Conservation (phyloP, 306 rosid genomes). For the Vicia sativa region DNA sequence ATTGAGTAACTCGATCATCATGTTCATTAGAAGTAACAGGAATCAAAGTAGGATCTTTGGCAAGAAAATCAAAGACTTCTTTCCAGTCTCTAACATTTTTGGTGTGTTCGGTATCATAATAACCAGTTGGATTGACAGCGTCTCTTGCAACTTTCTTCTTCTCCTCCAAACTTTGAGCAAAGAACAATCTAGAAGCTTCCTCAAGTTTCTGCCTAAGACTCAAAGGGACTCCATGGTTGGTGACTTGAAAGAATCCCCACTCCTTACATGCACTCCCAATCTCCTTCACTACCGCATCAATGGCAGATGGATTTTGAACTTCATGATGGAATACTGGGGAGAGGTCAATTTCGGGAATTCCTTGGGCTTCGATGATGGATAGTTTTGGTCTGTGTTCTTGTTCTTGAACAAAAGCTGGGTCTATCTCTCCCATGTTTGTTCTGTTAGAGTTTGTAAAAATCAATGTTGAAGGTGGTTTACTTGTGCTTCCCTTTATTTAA, state of each 20-base stretch:
- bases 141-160: constrained; percentile 53
- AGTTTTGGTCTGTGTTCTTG: constrained; percentile 54
- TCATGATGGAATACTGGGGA: constrained; percentile 36
- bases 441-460: not conserved
- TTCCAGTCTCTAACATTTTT: constrained; percentile 88
- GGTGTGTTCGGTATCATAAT: constrained; percentile 68
- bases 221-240: constrained; percentile 61
- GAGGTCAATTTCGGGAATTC: constrained; percentile 66
- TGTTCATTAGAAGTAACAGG: constrained; percentile 43
- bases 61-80: constrained; percentile 59
- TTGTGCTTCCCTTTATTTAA: not conserved
- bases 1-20: constrained; percentile 37
- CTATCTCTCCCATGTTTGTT: constrained; percentile 61
- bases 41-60: constrained; percentile 52
- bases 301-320: not conserved
- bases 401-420: constrained; percentile 61
- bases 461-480: not conserved
- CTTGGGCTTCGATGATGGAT: constrained; percentile 31
- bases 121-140: constrained; percentile 46
- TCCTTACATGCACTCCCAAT: constrained; percentile 43
- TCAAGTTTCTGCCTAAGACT: constrained; percentile 41
- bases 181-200: constrained; percentile 47
- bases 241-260: constrained; percentile 51
- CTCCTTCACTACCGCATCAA: constrained; percentile 28
- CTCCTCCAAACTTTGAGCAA: constrained; percentile 57